Evolutionary conservation across 2,329 filamentous ascomycete genomes (phyloP), one percentile per base, ranked within the genome.

Genomic region (Cordyceps cateniannulata): DNA sequence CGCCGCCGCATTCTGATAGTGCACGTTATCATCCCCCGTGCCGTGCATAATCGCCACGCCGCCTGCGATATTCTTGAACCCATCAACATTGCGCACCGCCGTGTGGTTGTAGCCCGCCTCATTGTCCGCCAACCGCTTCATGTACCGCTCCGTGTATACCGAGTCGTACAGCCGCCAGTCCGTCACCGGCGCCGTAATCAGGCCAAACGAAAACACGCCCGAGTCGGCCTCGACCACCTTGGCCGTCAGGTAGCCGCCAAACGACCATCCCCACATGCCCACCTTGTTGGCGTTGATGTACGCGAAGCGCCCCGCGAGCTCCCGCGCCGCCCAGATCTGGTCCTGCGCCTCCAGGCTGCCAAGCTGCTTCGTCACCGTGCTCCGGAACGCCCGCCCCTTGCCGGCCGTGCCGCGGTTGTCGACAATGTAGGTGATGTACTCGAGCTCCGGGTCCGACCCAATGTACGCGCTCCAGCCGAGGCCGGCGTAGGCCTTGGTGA

Each of bases 161-260:
- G 79, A 82, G 70, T 90, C 86, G 71, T 90, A 90, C 74, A 89
- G 85, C 1, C 85, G 80, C 84, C 85, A 89, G 72, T 90, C 87
- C 2, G 78, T 79, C 0, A 89, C 85, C 0, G 86, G 86, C 0
- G 86, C 86, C 0, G 84, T 85, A 65, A 87, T 85, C 10, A 89
- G 71, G 0, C 80, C 86, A 8, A 86, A 79, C 0, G 83, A 81
- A 70, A 90, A 88, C 18, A 81, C 80, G 1, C 81, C 82, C 20
- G 81, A 82, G 69, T 84, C 76, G 0, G 78, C 75, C 67, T 90
- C 87, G 8, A 90, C 75, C 0, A 87, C 85, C 73, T 90, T 90
- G 56, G 84, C 75, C 0, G 84, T 79, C 1, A 90, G 77, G 66
- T 86, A 90, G 1, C 86, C 87, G 14, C 87, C 87, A 65, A 82